These are phyloP conservation scores for Starmerella tilneyi DNA, from an alignment of 805 yeast genomes.

Conservation along the genomic window DNA sequence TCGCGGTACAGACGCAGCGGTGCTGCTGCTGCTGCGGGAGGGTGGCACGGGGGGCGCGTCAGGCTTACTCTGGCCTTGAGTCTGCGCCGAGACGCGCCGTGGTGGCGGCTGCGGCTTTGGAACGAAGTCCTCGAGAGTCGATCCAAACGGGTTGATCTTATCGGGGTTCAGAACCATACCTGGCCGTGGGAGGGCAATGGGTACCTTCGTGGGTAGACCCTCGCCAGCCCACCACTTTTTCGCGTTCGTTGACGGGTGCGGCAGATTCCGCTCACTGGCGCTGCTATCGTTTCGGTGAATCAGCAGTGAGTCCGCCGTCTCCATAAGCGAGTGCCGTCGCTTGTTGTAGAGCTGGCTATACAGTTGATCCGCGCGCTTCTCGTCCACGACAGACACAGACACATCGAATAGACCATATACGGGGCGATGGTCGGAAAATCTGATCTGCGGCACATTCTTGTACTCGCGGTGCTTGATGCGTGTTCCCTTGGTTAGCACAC, in stretches of 20 bases:
- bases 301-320: slow-evolving; percentile 28
- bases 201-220: slow-evolving; percentile 64
- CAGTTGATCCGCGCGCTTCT: slow-evolving; percentile 45
- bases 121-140: slow-evolving; percentile 45
- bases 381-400: slow-evolving; percentile 59
- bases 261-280: slow-evolving; percentile 35
- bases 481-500: slow-evolving; percentile 60
- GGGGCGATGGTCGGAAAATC: slow-evolving; percentile 83
- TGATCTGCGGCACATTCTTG: slow-evolving; percentile 48
- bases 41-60: background rate
- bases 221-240: slow-evolving; percentile 89
- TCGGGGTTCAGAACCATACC: slow-evolving; percentile 56
- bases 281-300: slow-evolving; percentile 4
- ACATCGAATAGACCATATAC: slow-evolving; percentile 72
- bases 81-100: slow-evolving; percentile 3
- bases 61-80: background rate
- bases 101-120: slow-evolving; percentile 17
- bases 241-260: slow-evolving; percentile 79
- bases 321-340: slow-evolving; percentile 35
- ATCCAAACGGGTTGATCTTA: slow-evolving; percentile 55
- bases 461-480: slow-evolving; percentile 48
- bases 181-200: slow-evolving; percentile 36
- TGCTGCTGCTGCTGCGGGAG: background rate
- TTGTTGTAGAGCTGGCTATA: slow-evolving; percentile 50
- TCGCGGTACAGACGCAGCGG: slow-evolving; percentile 2